Conservation (phyloP, 176 grass and related monocot species). For the Urochloa ruziziensis region DNA sequence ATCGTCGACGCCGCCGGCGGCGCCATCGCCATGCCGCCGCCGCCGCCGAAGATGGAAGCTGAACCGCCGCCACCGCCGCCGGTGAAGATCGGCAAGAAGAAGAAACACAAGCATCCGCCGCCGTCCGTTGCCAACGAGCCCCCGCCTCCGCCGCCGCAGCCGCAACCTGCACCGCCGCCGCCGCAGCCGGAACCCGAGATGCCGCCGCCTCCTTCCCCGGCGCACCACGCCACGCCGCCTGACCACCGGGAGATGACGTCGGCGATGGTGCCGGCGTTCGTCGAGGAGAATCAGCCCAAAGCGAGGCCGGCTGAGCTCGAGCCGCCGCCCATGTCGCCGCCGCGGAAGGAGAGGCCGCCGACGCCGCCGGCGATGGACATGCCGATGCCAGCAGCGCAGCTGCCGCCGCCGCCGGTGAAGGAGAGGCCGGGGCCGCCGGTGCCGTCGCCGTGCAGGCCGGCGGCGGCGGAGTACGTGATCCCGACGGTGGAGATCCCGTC, state of each 20-base stretch:
- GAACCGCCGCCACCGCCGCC: neutral
- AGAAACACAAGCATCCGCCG: neutral
- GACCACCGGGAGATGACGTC: neutral
- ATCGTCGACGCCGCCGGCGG: constrained; percentile 29
- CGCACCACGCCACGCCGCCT: neutral
- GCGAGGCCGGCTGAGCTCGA: constrained; percentile 5
- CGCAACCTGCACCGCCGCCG: neutral
- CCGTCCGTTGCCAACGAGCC: neutral
- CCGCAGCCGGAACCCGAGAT: neutral
- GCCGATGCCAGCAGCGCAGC: neutral
- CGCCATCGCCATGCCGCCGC: too few species aligned
- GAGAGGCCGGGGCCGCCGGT: neutral
- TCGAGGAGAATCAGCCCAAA: constrained; percentile 7
- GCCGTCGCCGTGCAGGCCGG: neutral
- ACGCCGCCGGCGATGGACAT: neutral
- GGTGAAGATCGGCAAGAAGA: neutral
- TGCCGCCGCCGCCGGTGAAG: neutral
- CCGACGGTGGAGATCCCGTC: constrained; percentile 37
- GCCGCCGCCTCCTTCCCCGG: neutral
- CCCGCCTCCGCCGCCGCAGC: neutral
- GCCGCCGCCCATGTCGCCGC: neutral
- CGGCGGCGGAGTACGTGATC: neutral
- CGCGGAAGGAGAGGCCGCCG: neutral
- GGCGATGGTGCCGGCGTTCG: neutral
- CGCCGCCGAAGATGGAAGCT: neutral